Evolutionary conservation across 768 basidiomycete genomes (phyloP).

Genomic region (Multifurca ochricompacta): DNA sequence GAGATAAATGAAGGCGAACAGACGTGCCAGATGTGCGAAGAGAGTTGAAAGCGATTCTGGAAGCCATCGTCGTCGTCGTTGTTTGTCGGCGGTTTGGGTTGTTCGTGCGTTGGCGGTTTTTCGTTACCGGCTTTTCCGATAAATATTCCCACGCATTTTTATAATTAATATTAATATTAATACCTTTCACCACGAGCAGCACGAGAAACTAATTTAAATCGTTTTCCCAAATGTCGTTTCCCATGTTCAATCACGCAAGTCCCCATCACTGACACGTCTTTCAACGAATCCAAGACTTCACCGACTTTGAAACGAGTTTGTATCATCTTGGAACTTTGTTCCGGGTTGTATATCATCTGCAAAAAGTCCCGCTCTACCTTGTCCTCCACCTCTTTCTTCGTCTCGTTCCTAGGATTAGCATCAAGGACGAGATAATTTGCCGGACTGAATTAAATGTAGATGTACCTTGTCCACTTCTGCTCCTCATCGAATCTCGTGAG

Average conservation of each 20-base stretch:
- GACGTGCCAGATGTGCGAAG: constrained; percentile 23
- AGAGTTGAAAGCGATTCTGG: constrained; percentile 24
- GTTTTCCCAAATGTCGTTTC: not conserved
- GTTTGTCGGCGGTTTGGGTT: constrained; percentile 4
- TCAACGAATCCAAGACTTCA: not conserved
- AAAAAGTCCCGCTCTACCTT: not conserved
- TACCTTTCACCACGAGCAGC: no score
- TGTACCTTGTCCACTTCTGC: no score
- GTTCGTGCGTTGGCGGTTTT: not conserved
- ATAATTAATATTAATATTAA: no score
- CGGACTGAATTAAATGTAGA: no score
- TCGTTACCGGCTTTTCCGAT: not conserved
- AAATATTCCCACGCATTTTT: not conserved
- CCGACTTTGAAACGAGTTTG: not conserved
- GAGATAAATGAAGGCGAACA: not conserved
- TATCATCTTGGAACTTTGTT: not conserved
- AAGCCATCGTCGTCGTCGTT: constrained; percentile 23
- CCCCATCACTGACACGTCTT: not conserved
- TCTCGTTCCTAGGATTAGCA: no score
- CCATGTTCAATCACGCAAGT: not conserved
- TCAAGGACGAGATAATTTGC: no score
- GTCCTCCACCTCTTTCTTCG: no score
- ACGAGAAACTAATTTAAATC: no score
- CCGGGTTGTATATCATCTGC: not conserved
- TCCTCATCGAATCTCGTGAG: not conserved